These are phyloP conservation scores for Rhododendron ferrugineum DNA, from an alignment of 148 eudicot genomes.

Conservation along the genomic window DNA sequence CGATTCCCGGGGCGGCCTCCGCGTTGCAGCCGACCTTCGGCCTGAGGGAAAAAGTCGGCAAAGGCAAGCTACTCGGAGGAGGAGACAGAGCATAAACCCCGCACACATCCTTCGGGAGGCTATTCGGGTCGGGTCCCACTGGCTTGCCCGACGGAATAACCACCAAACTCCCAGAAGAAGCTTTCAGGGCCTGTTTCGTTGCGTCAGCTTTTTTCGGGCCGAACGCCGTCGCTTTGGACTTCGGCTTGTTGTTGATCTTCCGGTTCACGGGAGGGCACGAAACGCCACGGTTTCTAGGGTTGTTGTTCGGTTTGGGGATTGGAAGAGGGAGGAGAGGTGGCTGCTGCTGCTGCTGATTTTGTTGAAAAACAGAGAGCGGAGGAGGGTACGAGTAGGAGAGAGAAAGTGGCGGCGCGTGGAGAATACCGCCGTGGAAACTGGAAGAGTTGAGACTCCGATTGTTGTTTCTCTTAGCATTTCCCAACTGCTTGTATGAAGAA, in stretches of 20 bases:
- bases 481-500: conserved; percentile 1
- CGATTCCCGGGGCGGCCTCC: conserved; percentile 32
- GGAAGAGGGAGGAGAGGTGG: conserved; percentile 56
- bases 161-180: neutral
- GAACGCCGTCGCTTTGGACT: conserved; percentile 7
- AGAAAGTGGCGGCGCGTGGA: conserved; percentile 18
- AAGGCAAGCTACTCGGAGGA: conserved; percentile 82
- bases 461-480: neutral
- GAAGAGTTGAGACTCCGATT: neutral
- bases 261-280: conserved; percentile 25
- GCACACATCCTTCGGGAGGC: conserved; percentile 25
- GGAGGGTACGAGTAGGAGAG: conserved; percentile 22
- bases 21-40: conserved; percentile 47
- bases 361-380: conserved; percentile 3
- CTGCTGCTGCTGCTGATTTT: conserved; percentile 13
- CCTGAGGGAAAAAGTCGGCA: conserved; percentile 69
- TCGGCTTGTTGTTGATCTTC: conserved; percentile 16
- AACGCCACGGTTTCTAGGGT: conserved; percentile 15
- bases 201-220: conserved; percentile 3
- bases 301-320: conserved; percentile 4
- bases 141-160: neutral
- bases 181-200: neutral
- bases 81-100: conserved; percentile 43
- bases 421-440: conserved; percentile 22
- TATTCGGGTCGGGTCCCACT: conserved; percentile 34